Percentiles rank a stretch among this genome's conserved stretches.
These are phyloP conservation scores for Tolypocladium paradoxum DNA, from an alignment of 2,329 filamentous ascomycete species.

Conservation along the genomic window DNA sequence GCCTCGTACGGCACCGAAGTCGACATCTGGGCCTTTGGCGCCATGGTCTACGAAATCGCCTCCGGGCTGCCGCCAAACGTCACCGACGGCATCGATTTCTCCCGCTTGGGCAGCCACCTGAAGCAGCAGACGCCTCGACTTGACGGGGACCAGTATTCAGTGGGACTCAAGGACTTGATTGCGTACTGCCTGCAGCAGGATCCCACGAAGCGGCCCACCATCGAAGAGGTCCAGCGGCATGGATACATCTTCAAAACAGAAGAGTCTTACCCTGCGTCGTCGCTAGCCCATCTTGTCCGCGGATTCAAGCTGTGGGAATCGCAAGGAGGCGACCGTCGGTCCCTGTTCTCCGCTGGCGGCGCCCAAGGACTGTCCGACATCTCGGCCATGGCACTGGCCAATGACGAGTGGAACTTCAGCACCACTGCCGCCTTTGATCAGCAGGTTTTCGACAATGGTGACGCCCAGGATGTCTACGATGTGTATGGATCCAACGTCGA, in stretches of 20 bases:
- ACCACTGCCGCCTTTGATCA: slow-evolving; percentile 55
- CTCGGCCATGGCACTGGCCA: slow-evolving; percentile 32
- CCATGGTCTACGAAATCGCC: slow-evolving; percentile 71
- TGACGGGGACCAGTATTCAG: slow-evolving; percentile 60
- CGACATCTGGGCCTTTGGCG: slow-evolving; percentile 80
- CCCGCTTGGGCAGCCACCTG: slow-evolving; percentile 44
- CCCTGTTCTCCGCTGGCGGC: slow-evolving; percentile 49
- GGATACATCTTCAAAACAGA: slow-evolving; percentile 56
- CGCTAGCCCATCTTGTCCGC: slow-evolving; percentile 54
- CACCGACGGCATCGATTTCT: slow-evolving; percentile 34
- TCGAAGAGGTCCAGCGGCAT: slow-evolving; percentile 59
- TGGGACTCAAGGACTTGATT: slow-evolving; percentile 57
- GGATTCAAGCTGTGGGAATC: slow-evolving; percentile 69
- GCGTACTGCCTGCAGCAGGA: slow-evolving; percentile 63
- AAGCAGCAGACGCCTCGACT: slow-evolving; percentile 56
- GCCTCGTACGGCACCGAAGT: slow-evolving; percentile 60
- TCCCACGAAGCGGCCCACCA: slow-evolving; percentile 56
- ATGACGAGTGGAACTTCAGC: slow-evolving; percentile 58
- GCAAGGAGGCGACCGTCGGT: slow-evolving; percentile 58
- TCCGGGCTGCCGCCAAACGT: slow-evolving; percentile 66
- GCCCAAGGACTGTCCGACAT: slow-evolving; percentile 41
- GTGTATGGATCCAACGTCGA: slow-evolving; percentile 50
- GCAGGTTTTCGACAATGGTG: slow-evolving; percentile 39
- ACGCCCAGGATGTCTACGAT: slow-evolving; percentile 49
- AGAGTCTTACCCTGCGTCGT: slow-evolving; percentile 51